Evolutionary conservation across 164 flowering plant genomes (phyloP).

Genomic region (Sedum album): DNA sequence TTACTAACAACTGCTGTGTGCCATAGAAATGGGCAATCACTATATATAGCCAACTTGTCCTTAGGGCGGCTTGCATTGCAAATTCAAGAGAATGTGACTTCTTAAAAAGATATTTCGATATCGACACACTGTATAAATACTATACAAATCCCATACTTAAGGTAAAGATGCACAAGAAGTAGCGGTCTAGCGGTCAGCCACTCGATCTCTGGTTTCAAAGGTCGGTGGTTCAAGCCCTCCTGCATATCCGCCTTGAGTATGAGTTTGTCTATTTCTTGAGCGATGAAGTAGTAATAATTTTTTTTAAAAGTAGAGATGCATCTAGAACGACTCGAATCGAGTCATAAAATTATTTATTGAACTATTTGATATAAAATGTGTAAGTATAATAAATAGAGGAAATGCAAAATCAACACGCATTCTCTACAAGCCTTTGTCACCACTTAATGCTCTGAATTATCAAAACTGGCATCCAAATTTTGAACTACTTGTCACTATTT

Average conservation of each 20-base stretch:
- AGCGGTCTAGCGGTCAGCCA: no score
- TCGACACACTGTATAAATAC: no score
- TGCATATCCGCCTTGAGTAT: no score
- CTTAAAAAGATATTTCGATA: neutral
- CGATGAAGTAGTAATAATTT: no score
- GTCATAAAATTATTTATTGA: neutral
- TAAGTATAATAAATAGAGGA: neutral
- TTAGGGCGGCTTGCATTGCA: neutral
- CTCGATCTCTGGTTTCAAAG: no score
- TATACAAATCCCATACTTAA: no score
- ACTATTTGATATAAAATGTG: neutral
- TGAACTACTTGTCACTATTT: neutral
- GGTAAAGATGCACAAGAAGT: no score
- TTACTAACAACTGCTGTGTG: neutral
- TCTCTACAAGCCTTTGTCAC: neutral
- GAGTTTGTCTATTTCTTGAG: no score
- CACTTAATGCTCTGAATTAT: neutral
- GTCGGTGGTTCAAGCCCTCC: no score
- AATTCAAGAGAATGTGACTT: constrained; percentile 1
- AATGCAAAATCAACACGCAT: constrained; percentile 5
- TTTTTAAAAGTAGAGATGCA: no score
- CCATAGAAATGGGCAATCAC: neutral
- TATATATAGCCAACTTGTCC: neutral
- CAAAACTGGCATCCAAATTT: neutral
- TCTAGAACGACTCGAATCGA: neutral